These are phyloP conservation scores for Zancudomyces culisetae DNA, from an alignment of 371 early-diverging fungal species.

Conservation along the genomic window DNA sequence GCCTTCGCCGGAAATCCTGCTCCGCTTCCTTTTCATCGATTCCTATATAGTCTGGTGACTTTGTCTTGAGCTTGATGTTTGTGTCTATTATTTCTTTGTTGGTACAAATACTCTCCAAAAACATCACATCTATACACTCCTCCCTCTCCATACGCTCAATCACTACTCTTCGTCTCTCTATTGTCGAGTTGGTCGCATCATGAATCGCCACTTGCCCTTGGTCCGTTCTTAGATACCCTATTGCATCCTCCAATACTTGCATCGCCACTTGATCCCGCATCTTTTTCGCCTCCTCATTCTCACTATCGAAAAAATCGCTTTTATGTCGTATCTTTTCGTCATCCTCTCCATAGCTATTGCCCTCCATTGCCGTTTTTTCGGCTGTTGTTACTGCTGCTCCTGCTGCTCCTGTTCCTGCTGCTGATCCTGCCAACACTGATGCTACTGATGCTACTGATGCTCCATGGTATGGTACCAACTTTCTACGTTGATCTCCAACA, in stretches of 20 bases:
- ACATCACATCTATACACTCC: slow-evolving; percentile 53
- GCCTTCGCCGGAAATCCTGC: slow-evolving; percentile 69
- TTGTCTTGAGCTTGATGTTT: slow-evolving; percentile 77
- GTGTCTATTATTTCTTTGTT: slow-evolving; percentile 58
- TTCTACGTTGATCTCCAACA: slow-evolving; percentile 5
- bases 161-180: slow-evolving; percentile 49
- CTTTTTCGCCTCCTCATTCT: slow-evolving; percentile 44
- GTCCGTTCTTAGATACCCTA: slow-evolving; percentile 65
- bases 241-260: slow-evolving; percentile 69
- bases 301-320: slow-evolving; percentile 70
- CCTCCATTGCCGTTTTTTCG: background rate
- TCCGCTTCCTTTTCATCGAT: slow-evolving; percentile 63
- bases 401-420: background rate
- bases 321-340: too few relatives aligned
- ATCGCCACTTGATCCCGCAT: slow-evolving; percentile 63
- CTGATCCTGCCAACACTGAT: background rate
- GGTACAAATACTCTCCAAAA: slow-evolving; percentile 84
- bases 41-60: slow-evolving; percentile 75
- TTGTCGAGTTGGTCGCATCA: slow-evolving; percentile 92
- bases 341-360: too few relatives aligned
- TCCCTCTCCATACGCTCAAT: slow-evolving; percentile 39
- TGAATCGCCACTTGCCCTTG: slow-evolving; percentile 82
- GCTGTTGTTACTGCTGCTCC: background rate
- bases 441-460: too few relatives aligned
- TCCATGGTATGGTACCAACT: too few relatives aligned